Evolutionary conservation across 345 rosid genomes (phyloP).

Genomic region (Hibiscus syriacus): DNA sequence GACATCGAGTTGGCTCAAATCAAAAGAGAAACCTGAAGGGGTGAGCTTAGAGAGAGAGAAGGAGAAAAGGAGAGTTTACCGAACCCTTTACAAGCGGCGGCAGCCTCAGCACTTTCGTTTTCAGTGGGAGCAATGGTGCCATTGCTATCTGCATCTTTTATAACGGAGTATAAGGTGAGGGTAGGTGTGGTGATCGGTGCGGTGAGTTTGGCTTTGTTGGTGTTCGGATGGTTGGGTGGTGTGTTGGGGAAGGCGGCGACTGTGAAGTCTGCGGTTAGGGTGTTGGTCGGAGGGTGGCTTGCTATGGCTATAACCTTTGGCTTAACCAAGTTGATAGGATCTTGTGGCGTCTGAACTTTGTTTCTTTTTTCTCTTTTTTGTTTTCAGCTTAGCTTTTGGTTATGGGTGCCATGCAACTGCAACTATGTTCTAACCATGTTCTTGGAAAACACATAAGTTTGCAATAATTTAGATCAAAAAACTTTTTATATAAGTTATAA

Average conservation of each 20-base stretch:
- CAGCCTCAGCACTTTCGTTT: background rate
- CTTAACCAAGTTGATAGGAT: slow-evolving; percentile 66
- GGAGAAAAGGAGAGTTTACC: background rate
- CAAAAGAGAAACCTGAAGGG: slow-evolving; percentile 35
- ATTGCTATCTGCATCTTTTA: background rate
- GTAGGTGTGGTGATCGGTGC: slow-evolving; percentile 31
- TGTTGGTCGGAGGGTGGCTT: slow-evolving; percentile 77
- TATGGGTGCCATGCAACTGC: no score
- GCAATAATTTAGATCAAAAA: no score
- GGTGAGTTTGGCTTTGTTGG: slow-evolving; percentile 47
- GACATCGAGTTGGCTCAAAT: slow-evolving; percentile 60
- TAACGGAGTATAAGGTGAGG: background rate
- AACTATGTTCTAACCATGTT: no score
- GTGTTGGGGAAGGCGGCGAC: slow-evolving; percentile 60
- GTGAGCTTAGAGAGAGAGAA: background rate
- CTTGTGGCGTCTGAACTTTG: slow-evolving; percentile 41
- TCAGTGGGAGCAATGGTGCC: background rate
- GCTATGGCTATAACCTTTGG: slow-evolving; percentile 92
- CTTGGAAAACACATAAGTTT: no score
- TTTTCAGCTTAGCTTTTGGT: no score
- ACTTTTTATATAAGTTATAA: no score
- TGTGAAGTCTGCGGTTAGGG: slow-evolving; percentile 50
- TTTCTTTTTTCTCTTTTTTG: background rate
- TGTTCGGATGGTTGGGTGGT: slow-evolving; percentile 78
- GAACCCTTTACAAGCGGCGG: background rate